phyloP scores from a whole-genome alignment of 2,329 filamentous ascomycete genomes.

The Alternaria consortialis region DNA sequence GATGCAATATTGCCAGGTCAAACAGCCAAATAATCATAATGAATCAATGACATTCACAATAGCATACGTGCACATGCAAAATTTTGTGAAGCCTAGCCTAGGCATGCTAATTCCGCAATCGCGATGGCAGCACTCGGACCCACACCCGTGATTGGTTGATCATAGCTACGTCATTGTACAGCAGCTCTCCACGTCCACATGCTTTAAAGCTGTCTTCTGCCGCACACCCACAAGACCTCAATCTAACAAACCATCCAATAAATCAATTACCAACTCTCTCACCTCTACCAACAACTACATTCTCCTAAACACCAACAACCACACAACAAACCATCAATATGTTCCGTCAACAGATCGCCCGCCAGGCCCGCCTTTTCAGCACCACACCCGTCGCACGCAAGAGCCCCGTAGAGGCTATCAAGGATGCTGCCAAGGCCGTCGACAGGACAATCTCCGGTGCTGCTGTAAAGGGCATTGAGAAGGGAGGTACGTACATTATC shows the following conservation, averaged over 20 bases:
- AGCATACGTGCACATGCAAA: slow-evolving; percentile 1
- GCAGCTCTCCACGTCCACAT: slow-evolving; percentile 16
- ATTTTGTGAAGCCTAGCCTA: neutral
- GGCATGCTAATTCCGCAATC: slow-evolving; percentile 12
- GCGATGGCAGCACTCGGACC: slow-evolving; percentile 9
- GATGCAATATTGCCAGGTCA: neutral
- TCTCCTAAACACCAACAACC: slow-evolving; percentile 5
- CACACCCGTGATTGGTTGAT: slow-evolving; percentile 20
- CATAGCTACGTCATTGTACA: slow-evolving; percentile 36
- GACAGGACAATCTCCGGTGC: slow-evolving; percentile 65
- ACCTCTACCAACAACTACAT: slow-evolving; percentile 6
- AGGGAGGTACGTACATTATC: slow-evolving; percentile 61
- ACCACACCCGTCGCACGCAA: slow-evolving; percentile 61
- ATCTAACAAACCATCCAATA: slow-evolving; percentile 15
- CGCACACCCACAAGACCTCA: slow-evolving; percentile 7
- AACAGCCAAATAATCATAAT: neutral
- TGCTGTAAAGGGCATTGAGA: slow-evolving; percentile 70
- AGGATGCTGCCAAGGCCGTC: slow-evolving; percentile 66
- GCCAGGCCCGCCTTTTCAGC: slow-evolving; percentile 62
- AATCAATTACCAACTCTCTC: slow-evolving; percentile 6
- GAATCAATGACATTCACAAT: slow-evolving; percentile 1
- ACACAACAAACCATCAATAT: slow-evolving; percentile 46
- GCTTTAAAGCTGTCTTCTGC: slow-evolving; percentile 29
- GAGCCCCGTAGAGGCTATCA: slow-evolving; percentile 63
- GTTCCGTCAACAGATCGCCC: slow-evolving; percentile 57